Evolutionary conservation across 2,329 filamentous ascomycete genomes (phyloP).

Genomic region (Chaetomium olivaceum): DNA sequence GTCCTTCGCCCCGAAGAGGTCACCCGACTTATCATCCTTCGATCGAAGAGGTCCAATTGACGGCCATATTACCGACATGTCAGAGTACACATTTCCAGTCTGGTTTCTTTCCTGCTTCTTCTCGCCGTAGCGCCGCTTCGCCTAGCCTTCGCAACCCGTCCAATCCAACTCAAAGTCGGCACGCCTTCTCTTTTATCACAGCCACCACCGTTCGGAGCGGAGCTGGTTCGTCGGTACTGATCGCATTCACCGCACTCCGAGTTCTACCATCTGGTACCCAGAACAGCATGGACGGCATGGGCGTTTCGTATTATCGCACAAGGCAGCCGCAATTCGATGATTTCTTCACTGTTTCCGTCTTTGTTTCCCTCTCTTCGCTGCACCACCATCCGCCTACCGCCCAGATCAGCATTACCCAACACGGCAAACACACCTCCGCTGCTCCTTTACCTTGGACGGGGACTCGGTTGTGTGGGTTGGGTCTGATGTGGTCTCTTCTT

Average conservation of each 20-base stretch:
- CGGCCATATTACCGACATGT: constrained; percentile 8
- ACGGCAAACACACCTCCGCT: not conserved
- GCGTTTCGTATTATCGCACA: not conserved
- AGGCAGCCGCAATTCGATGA: not conserved
- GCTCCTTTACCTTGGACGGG: constrained; percentile 7
- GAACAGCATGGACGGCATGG: not conserved
- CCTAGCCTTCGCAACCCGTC: not conserved
- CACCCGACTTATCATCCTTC: constrained; percentile 8
- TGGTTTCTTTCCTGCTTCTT: not conserved
- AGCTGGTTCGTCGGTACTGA: not conserved
- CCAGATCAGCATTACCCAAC: not conserved
- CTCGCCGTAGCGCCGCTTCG: not conserved
- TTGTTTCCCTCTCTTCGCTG: not conserved
- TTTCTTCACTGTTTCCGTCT: not conserved
- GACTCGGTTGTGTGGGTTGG: not conserved
- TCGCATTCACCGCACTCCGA: not conserved
- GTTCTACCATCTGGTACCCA: not conserved
- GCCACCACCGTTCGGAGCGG: not conserved
- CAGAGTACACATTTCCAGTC: not conserved
- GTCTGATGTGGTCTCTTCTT: not conserved
- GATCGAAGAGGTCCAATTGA: constrained; percentile 9
- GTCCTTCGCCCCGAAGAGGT: too few relatives aligned
- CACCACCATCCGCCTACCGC: not conserved
- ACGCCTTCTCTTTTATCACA: not conserved
- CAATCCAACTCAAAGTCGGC: not conserved